Percentiles rank a stretch among this genome's conserved stretches.
Evolutionary conservation across 768 basidiomycete genomes (phyloP).

Genomic region (Lentinula edodes): DNA sequence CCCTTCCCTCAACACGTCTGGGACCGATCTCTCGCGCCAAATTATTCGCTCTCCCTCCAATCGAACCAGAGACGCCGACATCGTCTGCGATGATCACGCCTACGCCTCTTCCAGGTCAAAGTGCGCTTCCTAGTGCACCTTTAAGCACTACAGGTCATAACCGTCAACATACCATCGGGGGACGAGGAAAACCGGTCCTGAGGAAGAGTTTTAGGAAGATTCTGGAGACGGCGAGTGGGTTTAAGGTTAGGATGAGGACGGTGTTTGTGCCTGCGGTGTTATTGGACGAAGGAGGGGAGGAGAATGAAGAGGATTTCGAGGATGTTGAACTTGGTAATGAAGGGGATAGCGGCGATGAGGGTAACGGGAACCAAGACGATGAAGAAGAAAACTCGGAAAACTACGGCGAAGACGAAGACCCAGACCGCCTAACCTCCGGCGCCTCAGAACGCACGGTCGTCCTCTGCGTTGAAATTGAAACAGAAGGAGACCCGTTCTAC

Average conservation of each 20-base stretch:
- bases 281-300: conserved; percentile 20
- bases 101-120: conserved; percentile 2
- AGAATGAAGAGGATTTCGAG: neutral
- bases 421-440: conserved; percentile 54
- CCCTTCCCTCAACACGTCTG: conserved; percentile 66
- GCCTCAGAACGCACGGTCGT: conserved; percentile 82
- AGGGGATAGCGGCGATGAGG: conserved; percentile 5
- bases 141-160: neutral
- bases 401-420: conserved; percentile 20
- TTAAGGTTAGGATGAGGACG: conserved; percentile 91
- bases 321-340: neutral
- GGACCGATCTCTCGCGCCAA: conserved; percentile 63
- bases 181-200: conserved; percentile 57
- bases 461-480: conserved; percentile 89
- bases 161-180: conserved; percentile 26
- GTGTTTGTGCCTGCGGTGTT: conserved; percentile 86
- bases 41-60: conserved; percentile 56
- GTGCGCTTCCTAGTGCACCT: neutral
- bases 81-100: conserved; percentile 38
- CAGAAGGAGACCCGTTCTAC: conserved; percentile 47
- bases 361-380: conserved; percentile 9
- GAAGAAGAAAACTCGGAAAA: conserved; percentile 9
- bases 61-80: conserved; percentile 36
- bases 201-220: conserved; percentile 85
- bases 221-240: conserved; percentile 72